A percentile compares a stretch with the other conserved stretches of the same genome.
These are phyloP conservation scores for Apocynum venetum DNA, from an alignment of 257 asterid species.

Conservation along the genomic window DNA sequence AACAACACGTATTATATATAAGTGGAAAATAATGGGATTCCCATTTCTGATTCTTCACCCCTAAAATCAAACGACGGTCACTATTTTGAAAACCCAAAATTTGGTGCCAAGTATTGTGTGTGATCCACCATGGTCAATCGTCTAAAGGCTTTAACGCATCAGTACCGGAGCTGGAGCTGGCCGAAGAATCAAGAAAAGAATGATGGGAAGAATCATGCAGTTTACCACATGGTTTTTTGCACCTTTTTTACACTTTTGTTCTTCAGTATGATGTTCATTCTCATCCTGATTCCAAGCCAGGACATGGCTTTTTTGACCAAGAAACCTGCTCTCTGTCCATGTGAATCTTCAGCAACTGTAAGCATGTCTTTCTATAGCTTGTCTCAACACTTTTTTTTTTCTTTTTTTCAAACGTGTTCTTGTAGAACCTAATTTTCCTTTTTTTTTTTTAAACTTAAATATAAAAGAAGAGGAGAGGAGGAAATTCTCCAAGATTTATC, in stretches of 20 bases:
- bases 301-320: neutral
- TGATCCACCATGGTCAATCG: neutral
- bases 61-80: neutral
- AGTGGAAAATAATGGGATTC: neutral
- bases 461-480: no score
- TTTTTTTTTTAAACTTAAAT: no score
- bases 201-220: neutral
- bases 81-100: neutral
- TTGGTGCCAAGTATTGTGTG: neutral
- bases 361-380: neutral
- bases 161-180: neutral
- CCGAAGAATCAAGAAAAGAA: neutral
- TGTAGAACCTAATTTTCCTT: neutral
- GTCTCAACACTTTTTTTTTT: neutral
- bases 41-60: neutral
- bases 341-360: conserved; percentile 5
- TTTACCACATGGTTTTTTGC: neutral
- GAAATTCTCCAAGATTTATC: no score
- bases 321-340: neutral
- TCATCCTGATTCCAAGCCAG: conserved; percentile 1
- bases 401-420: neutral
- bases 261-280: conserved; percentile 3
- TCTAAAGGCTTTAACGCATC: neutral
- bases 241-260: neutral
- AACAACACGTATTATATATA: neutral